A percentile compares a stretch with the other conserved stretches of the same genome.
Conservation (phyloP, 164 flowering plant genomes). For the Nymphaea thermarum region DNA sequence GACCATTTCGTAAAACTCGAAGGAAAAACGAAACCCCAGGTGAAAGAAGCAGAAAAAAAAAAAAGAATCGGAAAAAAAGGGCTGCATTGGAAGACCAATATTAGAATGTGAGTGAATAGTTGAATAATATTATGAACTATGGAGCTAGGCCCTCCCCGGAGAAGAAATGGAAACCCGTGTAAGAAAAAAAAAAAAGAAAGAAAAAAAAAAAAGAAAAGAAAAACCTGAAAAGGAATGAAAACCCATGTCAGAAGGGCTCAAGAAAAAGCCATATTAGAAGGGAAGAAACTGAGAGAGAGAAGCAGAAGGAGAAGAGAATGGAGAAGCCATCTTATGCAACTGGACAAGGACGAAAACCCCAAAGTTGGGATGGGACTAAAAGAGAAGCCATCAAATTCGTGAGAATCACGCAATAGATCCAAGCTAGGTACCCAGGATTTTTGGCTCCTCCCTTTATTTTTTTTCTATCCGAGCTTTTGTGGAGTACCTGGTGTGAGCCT, state of each 20-base stretch:
- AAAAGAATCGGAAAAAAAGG: background rate
- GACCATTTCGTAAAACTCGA: background rate
- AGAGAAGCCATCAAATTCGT: background rate
- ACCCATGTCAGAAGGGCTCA: background rate
- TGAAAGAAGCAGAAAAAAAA: background rate
- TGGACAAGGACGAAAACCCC: background rate
- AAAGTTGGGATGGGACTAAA: background rate
- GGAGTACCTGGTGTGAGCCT: background rate
- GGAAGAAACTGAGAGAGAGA: background rate
- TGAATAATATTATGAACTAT: no score
- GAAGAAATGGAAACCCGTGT: background rate
- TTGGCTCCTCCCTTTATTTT: background rate
- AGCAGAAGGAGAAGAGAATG: background rate
- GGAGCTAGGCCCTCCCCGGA: no score
- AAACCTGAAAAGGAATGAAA: background rate
- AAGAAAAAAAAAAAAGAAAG: background rate
- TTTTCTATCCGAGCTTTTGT: no score
- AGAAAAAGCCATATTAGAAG: background rate
- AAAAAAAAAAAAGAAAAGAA: no score
- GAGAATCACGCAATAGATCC: background rate
- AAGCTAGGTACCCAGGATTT: background rate
- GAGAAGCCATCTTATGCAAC: background rate
- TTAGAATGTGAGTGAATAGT: no score
- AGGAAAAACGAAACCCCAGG: background rate
- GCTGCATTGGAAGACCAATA: no score